Evolutionary conservation across 2,329 filamentous ascomycete genomes (phyloP), one percentile per base, ranked within the genome.

Genomic region (Talaromyces islandicus): DNA sequence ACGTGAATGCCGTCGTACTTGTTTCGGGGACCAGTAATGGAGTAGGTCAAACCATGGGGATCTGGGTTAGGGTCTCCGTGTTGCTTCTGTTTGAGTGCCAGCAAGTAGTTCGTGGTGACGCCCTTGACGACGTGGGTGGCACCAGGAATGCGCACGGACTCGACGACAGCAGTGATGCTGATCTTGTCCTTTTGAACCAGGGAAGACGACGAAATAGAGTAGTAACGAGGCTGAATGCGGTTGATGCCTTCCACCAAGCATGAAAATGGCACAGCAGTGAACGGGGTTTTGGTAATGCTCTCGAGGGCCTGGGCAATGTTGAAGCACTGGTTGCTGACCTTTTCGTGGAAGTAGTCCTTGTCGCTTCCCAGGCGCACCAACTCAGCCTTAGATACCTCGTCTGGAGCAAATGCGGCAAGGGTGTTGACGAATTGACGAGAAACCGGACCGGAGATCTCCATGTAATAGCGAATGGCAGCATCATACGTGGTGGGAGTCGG

Each of bases 131-230:
- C 70, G 69, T 88, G 88, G 32, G 85, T 81, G 54, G 91, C 88
- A 65, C 90, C 90, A 21, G 91, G 87, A 65, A 96, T 84, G 61
- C 85, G 78, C 67, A 92, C 84, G 12, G 88, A 91, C 75, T 97
- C 94, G 61, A 99, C 93, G 46, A 97, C 89, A 60, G 93, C 93
- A 17, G 94, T 99, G 69, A 99, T 89, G 62, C 94, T 91, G 66
- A 99, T 92, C 80, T 92, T 93, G 77, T 96, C 88, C 73, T 94
- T 92, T 73, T 99, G 92, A 17, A 96, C 92, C 9, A 92, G 76
- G 7, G 94, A 97, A 0, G 94, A 97, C 1, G 95, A 99, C 2
- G 94, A 99, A 75, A 99, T 99, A 55, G 95, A 99, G 81, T 99
- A 99, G 83, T 97, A 99, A 55, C 94, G 91, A 43, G 94, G 93